phyloP scores from a whole-genome alignment of 2,329 filamentous ascomycete genomes.

The Xylariaceae sp. region DNA sequence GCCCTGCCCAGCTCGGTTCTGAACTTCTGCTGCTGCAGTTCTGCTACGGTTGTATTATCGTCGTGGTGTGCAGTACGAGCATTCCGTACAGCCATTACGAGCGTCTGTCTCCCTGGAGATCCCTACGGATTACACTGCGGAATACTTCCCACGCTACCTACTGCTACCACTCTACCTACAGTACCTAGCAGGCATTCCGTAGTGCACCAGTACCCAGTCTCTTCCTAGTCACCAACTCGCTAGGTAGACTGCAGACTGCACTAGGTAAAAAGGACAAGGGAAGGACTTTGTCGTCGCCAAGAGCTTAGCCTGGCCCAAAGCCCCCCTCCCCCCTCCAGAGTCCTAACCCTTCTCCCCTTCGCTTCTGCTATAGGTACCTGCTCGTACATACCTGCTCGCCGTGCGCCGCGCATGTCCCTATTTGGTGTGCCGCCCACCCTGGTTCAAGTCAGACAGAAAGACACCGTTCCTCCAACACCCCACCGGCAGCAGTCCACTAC shows the following conservation, averaged over 20 bases:
- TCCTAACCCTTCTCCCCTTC: background rate
- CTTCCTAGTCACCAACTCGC: background rate
- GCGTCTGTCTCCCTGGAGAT: background rate
- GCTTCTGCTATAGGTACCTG: background rate
- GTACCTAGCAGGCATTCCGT: too few relatives aligned
- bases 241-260: background rate
- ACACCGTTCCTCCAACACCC: background rate
- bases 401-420: conserved; percentile 13
- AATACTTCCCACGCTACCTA: background rate
- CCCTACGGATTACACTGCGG: background rate
- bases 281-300: conserved; percentile 17
- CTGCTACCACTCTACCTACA: too few relatives aligned
- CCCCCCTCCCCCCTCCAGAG: conserved; percentile 8
- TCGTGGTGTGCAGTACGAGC: background rate
- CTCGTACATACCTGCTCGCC: background rate
- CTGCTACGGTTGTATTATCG: background rate
- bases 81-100: background rate
- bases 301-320: conserved; percentile 11
- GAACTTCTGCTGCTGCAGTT: background rate
- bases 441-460: conserved; percentile 10
- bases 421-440: conserved; percentile 3
- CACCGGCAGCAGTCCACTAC: background rate
- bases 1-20: background rate
- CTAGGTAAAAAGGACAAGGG: conserved; percentile 13
- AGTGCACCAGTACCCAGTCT: background rate